A percentile compares a stretch with the other conserved stretches of the same genome.
phyloP scores from a whole-genome alignment of 2,329 filamentous ascomycete species.

The Epicoccum nigrum region DNA sequence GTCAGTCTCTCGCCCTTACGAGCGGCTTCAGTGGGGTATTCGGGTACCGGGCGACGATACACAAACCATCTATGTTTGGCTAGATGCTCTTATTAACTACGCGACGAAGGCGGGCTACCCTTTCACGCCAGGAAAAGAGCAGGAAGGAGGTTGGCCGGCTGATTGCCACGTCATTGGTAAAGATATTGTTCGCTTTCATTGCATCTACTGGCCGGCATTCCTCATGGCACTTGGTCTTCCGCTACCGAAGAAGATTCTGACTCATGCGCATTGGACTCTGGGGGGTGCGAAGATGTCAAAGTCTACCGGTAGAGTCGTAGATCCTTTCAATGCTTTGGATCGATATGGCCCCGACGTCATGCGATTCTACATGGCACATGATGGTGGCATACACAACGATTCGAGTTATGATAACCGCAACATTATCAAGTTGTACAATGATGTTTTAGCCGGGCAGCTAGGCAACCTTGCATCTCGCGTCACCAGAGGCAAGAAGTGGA shows the following conservation, averaged over 20 bases:
- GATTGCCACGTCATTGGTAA: slow-evolving; percentile 94
- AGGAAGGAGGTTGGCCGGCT: slow-evolving; percentile 79
- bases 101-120: slow-evolving; percentile 87
- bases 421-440: slow-evolving; percentile 79
- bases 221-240: slow-evolving; percentile 86
- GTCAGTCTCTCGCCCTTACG: slow-evolving; percentile 82
- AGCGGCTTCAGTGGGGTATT: slow-evolving; percentile 85
- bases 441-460: slow-evolving; percentile 74
- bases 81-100: slow-evolving; percentile 95
- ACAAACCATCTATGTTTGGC: slow-evolving; percentile 98
- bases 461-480: slow-evolving; percentile 82
- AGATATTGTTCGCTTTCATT: slow-evolving; percentile 93
- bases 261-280: slow-evolving; percentile 96
- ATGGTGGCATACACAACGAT: slow-evolving; percentile 78
- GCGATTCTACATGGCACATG: slow-evolving; percentile 85
- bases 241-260: slow-evolving; percentile 77
- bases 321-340: slow-evolving; percentile 89
- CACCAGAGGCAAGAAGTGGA: slow-evolving; percentile 72
- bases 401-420: slow-evolving; percentile 82
- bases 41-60: slow-evolving; percentile 80
- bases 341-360: slow-evolving; percentile 86
- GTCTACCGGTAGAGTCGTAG: slow-evolving; percentile 91
- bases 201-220: slow-evolving; percentile 97
- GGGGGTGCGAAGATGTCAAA: slow-evolving; percentile 95
- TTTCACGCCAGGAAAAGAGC: slow-evolving; percentile 70